Conservation (phyloP, 768 basidiomycete genomes). For the Mycena haematopus region DNA sequence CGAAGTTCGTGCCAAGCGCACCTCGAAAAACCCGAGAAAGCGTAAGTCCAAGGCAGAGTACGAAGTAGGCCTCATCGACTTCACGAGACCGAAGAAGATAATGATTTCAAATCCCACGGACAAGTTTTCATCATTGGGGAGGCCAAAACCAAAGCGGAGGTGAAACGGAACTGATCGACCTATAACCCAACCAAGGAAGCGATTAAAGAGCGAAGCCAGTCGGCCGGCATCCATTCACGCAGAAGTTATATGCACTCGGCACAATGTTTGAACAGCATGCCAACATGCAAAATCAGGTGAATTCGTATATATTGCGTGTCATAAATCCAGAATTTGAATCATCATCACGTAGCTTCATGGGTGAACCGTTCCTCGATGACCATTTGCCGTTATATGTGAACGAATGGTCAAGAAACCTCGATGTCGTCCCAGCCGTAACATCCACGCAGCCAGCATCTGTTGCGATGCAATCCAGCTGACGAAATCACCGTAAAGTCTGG, state of each 20-base stretch:
- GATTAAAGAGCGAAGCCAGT: conserved; percentile 23
- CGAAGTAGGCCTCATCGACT: conserved; percentile 9
- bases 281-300: too few species aligned
- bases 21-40: conserved; percentile 26
- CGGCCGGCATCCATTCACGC: conserved; percentile 14
- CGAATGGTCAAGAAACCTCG: too few species aligned
- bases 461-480: too few species aligned
- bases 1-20: conserved; percentile 23
- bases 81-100: conserved; percentile 24
- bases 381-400: too few species aligned
- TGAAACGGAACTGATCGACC: conserved; percentile 2
- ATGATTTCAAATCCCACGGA: conserved; percentile 22
- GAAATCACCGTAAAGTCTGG: too few species aligned
- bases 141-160: neutral
- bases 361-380: too few species aligned
- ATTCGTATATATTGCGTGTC: too few species aligned
- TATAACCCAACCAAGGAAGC: conserved; percentile 23
- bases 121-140: conserved; percentile 2
- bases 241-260: conserved; percentile 35
- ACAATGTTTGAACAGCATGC: too few species aligned
- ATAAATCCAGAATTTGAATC: too few species aligned
- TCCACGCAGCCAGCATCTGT: too few species aligned
- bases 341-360: too few species aligned
- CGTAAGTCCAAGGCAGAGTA: conserved; percentile 11
- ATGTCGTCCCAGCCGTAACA: too few species aligned